These are phyloP conservation scores for Ramalina peruviana DNA, from an alignment of 495 filamentous ascomycete genomes.

Conservation along the genomic window DNA sequence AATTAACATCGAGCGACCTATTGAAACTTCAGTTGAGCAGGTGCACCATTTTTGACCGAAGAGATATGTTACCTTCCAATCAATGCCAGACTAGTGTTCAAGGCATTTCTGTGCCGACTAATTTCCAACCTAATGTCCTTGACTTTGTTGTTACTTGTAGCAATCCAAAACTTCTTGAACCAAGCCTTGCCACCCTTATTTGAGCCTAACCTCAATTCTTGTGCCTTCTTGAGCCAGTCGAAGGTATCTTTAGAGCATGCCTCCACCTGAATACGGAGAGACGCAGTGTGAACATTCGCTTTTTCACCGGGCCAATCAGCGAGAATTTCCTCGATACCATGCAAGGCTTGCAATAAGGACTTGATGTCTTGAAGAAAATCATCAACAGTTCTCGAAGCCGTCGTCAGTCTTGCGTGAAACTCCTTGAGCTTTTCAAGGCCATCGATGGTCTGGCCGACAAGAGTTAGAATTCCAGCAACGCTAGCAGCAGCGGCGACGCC, in stretches of 20 bases:
- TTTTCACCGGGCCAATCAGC: neutral
- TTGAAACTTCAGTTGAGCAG: neutral
- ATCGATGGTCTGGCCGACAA: constrained; percentile 4
- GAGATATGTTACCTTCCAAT: constrained; percentile 1
- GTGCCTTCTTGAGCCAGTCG: neutral
- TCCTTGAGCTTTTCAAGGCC: constrained; percentile 1
- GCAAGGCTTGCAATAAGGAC: constrained; percentile 1
- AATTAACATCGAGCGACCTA: constrained; percentile 3
- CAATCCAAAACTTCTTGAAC: constrained; percentile 4
- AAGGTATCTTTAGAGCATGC: constrained; percentile 1
- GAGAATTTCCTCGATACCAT: neutral
- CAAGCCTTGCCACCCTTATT: constrained; percentile 1
- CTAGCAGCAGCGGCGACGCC: constrained; percentile 4
- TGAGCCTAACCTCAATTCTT: neutral
- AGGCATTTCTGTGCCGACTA: neutral
- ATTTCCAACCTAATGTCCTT: constrained; percentile 1
- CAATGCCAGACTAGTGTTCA: constrained; percentile 2
- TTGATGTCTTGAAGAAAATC: constrained; percentile 5
- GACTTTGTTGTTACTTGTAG: neutral
- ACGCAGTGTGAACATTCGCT: neutral
- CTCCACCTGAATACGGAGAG: constrained; percentile 1
- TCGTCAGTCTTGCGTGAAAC: neutral
- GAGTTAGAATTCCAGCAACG: constrained; percentile 5
- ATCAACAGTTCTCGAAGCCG: neutral
- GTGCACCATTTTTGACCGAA: too few species aligned